Base-by-base conservation (phyloP, 2,329 filamentous ascomycete species). In the Aspergillus glaucus region DNA sequence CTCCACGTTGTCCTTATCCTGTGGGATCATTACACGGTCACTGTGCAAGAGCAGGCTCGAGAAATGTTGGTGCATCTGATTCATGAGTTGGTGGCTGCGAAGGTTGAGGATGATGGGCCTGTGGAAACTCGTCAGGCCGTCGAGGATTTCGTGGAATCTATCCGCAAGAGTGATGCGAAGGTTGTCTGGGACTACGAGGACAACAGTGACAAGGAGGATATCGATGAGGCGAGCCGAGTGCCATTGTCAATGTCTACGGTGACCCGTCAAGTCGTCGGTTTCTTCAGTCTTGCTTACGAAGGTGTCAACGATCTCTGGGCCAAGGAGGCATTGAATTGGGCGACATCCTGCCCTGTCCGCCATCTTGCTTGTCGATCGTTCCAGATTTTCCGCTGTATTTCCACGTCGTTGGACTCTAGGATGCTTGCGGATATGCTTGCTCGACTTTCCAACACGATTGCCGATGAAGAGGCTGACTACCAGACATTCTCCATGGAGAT, bases 401-500 rank as follows among this genome's bases (percentile, higher is more conserved):
- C 95, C 24, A 94, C 88, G 14, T 89, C 87, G 0, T 74, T 97
- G 19, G 92, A 98, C 62, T 90, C 94, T 57, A 79, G 84, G 49
- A 98, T 97, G 92, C 79, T 98, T 14, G 90, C 89, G 2, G 93
- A 98, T 62, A 98, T 98, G 90, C 81, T 98, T 19, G 91, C 88
- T 10, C 81, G 94, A 43, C 76, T 98, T 28, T 97, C 92, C 1
- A 98, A 97, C 66, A 98, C 93, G 0, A 93, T 98, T 60, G 91
- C 94, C 0, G 92, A 97, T 55, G 90, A 96, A 58, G 89, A 95
- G 61, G 81, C 84, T 0, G 92, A 97, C 69, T 95, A 96, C 47
- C 89, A 96, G 62, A 92, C 90, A 0, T 98, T 98, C 62, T 94
- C 93, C 0, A 92, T 97, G 85, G 94, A 98, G 65, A 97, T 98